Conservation (phyloP, 1,139 yeast species). For the Pichia terricola region DNA sequence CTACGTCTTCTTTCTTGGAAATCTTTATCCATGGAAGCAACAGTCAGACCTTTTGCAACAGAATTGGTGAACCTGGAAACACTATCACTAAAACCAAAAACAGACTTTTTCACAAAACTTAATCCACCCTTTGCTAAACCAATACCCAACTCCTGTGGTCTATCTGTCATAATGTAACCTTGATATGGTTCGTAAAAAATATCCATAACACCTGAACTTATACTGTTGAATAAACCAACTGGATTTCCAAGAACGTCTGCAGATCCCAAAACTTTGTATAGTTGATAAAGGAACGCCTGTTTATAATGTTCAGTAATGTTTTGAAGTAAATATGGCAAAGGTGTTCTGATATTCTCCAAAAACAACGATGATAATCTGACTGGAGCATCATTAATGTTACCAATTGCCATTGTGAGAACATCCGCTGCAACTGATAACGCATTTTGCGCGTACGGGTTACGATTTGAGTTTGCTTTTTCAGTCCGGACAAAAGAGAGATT, state of each 20-base stretch:
- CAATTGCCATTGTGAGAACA: slow-evolving; percentile 91
- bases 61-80: slow-evolving; percentile 90
- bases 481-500: slow-evolving; percentile 90
- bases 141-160: slow-evolving; percentile 93
- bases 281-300: slow-evolving; percentile 84
- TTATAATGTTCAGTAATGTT: slow-evolving; percentile 80
- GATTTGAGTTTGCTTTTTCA: slow-evolving; percentile 61
- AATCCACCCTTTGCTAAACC: slow-evolving; percentile 94
- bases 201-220: slow-evolving; percentile 92
- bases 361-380: slow-evolving; percentile 79
- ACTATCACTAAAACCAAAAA: slow-evolving; percentile 90
- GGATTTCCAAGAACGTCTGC: slow-evolving; percentile 97
- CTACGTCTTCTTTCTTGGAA: slow-evolving; percentile 69
- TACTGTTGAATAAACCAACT: slow-evolving; percentile 86
- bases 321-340: slow-evolving; percentile 62
- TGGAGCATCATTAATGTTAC: slow-evolving; percentile 96
- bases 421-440: slow-evolving; percentile 62
- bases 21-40: slow-evolving; percentile 76
- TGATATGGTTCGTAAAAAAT: slow-evolving; percentile 96
- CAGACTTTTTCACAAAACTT: slow-evolving; percentile 88
- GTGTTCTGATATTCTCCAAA: slow-evolving; percentile 83
- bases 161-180: slow-evolving; percentile 85
- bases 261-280: slow-evolving; percentile 88
- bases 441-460: slow-evolving; percentile 48
- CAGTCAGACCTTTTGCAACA: slow-evolving; percentile 86